Evolutionary conservation across 2,329 filamentous ascomycete species (phyloP).

Genomic region (Gaeumannomyces tritici): DNA sequence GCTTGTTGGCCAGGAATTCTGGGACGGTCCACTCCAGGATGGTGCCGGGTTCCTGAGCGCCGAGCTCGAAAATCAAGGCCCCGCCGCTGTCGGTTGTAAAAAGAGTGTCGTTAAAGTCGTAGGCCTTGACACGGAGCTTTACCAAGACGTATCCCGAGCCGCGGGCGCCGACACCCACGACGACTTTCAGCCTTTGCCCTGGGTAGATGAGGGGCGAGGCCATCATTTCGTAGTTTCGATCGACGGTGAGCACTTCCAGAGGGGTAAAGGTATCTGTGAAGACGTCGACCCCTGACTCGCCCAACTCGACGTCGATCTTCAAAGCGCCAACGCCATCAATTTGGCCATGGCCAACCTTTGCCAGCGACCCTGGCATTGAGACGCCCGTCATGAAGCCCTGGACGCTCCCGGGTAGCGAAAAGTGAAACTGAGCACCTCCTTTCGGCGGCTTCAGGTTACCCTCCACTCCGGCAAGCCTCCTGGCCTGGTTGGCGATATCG

Average conservation of each 20-base stretch:
- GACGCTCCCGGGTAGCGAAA: constrained; percentile 23
- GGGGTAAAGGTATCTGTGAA: constrained; percentile 18
- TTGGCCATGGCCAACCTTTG: constrained; percentile 5
- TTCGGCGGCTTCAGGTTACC: constrained; percentile 15
- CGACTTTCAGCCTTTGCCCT: constrained; percentile 14
- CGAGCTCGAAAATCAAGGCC: not conserved
- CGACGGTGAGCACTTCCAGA: constrained; percentile 11
- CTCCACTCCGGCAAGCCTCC: constrained; percentile 12
- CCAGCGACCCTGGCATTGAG: not conserved
- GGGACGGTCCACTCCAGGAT: constrained; percentile 13
- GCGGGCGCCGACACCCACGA: constrained; percentile 4
- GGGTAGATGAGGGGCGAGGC: constrained; percentile 18
- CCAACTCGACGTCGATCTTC: not conserved
- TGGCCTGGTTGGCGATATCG: constrained; percentile 19
- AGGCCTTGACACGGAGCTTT: constrained; percentile 8
- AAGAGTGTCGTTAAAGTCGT: constrained; percentile 8
- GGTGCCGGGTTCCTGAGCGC: not conserved
- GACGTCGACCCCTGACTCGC: constrained; percentile 4
- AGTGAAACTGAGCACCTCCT: constrained; percentile 25
- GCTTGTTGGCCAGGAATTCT: constrained; percentile 11
- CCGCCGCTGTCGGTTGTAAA: constrained; percentile 1
- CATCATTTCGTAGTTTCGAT: constrained; percentile 13
- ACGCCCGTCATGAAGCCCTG: constrained; percentile 19
- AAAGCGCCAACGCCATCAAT: constrained; percentile 4
- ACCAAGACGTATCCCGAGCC: constrained; percentile 2